These are phyloP conservation scores for Fusarium papillatum DNA, from an alignment of 2,329 filamentous ascomycete species.

Conservation along the genomic window DNA sequence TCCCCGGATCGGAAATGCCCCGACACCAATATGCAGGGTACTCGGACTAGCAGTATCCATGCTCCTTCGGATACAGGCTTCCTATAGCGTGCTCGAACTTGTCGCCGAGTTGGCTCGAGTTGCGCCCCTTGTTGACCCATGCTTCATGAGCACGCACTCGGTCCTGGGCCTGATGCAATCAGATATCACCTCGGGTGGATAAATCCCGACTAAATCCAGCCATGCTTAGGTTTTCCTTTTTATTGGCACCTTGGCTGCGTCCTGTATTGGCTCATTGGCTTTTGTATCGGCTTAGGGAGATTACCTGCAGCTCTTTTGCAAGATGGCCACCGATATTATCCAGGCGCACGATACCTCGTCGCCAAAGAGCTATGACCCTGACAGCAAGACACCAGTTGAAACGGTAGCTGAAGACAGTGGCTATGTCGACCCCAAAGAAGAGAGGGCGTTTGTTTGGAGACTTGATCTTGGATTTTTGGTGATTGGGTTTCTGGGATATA, in stretches of 20 bases:
- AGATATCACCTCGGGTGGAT: neutral
- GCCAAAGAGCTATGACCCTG: neutral
- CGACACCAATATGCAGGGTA: neutral
- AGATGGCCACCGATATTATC: neutral
- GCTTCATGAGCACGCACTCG: neutral
- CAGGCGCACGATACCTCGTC: neutral
- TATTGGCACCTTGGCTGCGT: neutral
- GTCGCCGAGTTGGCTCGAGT: neutral
- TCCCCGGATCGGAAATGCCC: neutral
- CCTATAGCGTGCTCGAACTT: neutral
- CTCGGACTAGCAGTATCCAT: neutral
- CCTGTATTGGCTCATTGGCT: neutral
- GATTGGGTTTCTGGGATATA: conserved; percentile 17
- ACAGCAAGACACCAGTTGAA: neutral
- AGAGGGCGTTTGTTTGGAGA: conserved; percentile 1
- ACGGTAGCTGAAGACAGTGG: neutral
- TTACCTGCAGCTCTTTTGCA: neutral
- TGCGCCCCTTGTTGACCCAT: neutral
- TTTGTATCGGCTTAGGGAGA: neutral
- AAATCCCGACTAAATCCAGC: neutral
- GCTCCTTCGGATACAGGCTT: neutral
- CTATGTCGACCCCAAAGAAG: neutral
- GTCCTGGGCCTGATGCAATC: conserved; percentile 2
- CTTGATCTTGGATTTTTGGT: conserved; percentile 9
- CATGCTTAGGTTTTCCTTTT: neutral